These are phyloP conservation scores for Conringia planisiliqua DNA, from an alignment of 345 rosid genomes.

Conservation along the genomic window DNA sequence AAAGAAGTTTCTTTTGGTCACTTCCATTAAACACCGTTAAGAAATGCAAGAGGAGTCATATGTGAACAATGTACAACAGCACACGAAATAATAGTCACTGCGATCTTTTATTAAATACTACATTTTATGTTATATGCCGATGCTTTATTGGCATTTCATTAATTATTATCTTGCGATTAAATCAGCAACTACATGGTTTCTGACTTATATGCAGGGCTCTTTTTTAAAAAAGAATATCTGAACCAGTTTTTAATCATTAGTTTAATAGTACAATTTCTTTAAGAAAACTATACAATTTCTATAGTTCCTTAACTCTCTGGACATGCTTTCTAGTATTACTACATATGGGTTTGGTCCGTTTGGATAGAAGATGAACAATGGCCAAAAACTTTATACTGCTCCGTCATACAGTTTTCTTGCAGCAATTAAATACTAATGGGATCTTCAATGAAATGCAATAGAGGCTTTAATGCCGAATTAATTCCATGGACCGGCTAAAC, in stretches of 20 bases:
- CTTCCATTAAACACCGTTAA: constrained; percentile 16
- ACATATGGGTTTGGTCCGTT: background rate
- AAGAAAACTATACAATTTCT: background rate
- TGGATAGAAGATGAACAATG: background rate
- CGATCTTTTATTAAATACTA: constrained; percentile 1
- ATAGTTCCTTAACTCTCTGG: background rate
- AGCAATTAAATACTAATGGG: too few species aligned
- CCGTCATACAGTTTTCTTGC: background rate
- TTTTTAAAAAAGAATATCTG: too few species aligned
- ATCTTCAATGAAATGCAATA: too few species aligned
- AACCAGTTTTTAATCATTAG: background rate
- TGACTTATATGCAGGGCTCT: too few species aligned
- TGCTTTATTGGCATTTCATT: background rate
- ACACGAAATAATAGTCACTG: constrained; percentile 18
- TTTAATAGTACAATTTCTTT: background rate
- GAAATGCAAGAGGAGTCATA: constrained; percentile 15
- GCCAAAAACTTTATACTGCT: background rate
- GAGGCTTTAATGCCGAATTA: background rate
- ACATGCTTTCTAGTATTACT: background rate
- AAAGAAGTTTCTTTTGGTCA: constrained; percentile 16
- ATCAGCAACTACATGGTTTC: background rate
- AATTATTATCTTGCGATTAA: background rate
- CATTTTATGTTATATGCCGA: background rate
- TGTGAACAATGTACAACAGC: background rate
- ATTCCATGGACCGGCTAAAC: background rate